phyloP scores from a whole-genome alignment of 2,329 filamentous ascomycete genomes.

The Penicillium sp. region DNA sequence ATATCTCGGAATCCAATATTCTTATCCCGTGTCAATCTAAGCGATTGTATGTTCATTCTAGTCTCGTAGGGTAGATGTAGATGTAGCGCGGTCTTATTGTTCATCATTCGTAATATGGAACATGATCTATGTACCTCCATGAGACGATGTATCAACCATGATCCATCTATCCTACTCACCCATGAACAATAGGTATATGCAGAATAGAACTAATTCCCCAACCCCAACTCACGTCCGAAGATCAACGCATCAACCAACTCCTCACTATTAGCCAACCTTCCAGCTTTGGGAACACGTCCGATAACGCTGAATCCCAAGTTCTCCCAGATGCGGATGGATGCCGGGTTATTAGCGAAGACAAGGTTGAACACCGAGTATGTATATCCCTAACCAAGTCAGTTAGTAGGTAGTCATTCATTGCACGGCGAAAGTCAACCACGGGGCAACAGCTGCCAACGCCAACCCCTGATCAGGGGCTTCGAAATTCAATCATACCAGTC shows the following conservation, averaged over 20 bases:
- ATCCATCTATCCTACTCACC: too few relatives aligned
- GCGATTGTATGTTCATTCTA: too few relatives aligned
- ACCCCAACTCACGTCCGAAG: constrained; percentile 33
- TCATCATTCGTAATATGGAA: constrained; percentile 1
- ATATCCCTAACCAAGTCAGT: constrained; percentile 31
- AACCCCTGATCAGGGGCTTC: too few relatives aligned
- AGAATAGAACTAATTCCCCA: constrained; percentile 20
- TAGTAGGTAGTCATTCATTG: constrained; percentile 2
- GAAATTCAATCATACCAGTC: constrained; percentile 27
- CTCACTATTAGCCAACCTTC: constrained; percentile 36
- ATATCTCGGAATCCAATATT: background rate
- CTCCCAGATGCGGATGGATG: constrained; percentile 41
- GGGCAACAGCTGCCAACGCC: too few relatives aligned
- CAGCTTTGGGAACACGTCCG: constrained; percentile 38
- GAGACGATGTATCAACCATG: background rate
- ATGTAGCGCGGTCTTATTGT: background rate
- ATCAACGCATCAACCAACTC: constrained; percentile 41
- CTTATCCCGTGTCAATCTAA: too few relatives aligned
- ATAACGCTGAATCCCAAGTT: constrained; percentile 38
- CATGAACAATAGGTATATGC: background rate
- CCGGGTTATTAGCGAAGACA: constrained; percentile 41
- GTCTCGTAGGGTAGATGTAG: too few relatives aligned
- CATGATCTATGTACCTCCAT: constrained; percentile 1
- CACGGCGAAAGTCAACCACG: too few relatives aligned
- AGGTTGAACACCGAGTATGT: constrained; percentile 43